Conservation (phyloP, 192 early-diverging fungal genomes). For the Entomortierella parvispora region DNA sequence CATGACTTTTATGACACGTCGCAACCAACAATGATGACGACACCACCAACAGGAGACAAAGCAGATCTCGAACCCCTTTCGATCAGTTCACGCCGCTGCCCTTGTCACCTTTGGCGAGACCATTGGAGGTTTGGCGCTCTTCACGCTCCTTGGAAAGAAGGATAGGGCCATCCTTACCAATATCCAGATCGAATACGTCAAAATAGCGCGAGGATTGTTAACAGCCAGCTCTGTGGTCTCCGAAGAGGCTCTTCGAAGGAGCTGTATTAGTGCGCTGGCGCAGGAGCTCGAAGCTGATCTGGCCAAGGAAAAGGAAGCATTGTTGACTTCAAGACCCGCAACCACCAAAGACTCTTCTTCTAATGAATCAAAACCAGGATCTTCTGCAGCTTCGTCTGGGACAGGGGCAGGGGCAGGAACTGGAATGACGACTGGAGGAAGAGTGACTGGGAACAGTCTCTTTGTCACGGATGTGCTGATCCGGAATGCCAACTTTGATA, state of each 20-base stretch:
- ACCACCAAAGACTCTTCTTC: not conserved
- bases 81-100: conserved; percentile 59
- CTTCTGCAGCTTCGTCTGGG: too few species aligned
- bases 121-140: conserved; percentile 54
- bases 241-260: not conserved
- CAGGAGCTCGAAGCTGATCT: too few species aligned
- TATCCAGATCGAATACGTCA: conserved; percentile 52
- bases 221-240: conserved; percentile 14
- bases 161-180: conserved; percentile 55
- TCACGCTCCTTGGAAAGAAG: conserved; percentile 53
- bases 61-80: conserved; percentile 54
- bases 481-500: conserved; percentile 30
- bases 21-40: too few species aligned
- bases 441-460: too few species aligned
- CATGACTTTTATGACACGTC: too few species aligned
- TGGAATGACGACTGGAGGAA: too few species aligned
- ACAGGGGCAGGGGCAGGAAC: too few species aligned
- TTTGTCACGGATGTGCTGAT: conserved; percentile 21
- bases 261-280: too few species aligned
- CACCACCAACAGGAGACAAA: conserved; percentile 60
- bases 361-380: too few species aligned
- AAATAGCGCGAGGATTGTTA: conserved; percentile 20
- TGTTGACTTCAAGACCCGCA: not conserved
- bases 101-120: conserved; percentile 63
- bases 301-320: too few species aligned